These are phyloP conservation scores for Kwoniella botswanensis DNA, from an alignment of 768 basidiomycete genomes.

Conservation along the genomic window DNA sequence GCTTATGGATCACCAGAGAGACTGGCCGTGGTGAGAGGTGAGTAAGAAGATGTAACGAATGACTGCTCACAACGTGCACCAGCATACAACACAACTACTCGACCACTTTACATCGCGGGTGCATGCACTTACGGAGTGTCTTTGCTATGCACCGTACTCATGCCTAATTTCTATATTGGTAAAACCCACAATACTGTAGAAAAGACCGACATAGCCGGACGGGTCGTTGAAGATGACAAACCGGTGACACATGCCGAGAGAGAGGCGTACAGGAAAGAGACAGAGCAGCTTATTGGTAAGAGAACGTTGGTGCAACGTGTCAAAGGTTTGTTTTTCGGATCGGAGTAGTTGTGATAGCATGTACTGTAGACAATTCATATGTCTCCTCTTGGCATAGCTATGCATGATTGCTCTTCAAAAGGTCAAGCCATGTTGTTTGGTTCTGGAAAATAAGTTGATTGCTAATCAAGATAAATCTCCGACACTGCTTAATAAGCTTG, in stretches of 20 bases:
- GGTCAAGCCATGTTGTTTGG: no score
- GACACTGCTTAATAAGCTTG: no score
- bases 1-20: slow-evolving; percentile 1
- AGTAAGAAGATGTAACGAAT: not conserved
- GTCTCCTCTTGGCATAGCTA: no score
- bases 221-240: slow-evolving; percentile 2
- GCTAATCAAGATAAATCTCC: no score
- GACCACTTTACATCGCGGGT: not conserved
- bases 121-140: not conserved
- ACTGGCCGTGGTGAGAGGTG: not conserved
- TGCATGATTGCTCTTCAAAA: no score
- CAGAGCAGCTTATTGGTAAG: slow-evolving; percentile 3
- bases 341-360: no score
- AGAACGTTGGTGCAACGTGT: not conserved
- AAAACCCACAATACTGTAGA: slow-evolving; percentile 17
- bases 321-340: no score
- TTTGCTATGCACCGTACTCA: slow-evolving; percentile 7
- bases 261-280: not conserved
- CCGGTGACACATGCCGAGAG: slow-evolving; percentile 3
- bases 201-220: not conserved
- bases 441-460: no score
- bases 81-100: not conserved
- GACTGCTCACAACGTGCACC: not conserved
- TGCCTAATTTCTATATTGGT: slow-evolving; percentile 18
- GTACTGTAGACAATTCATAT: no score